A percentile compares a stretch with the other conserved stretches of the same genome.
Conservation (phyloP, 148 eudicot species). For the Rhododendron molle region DNA sequence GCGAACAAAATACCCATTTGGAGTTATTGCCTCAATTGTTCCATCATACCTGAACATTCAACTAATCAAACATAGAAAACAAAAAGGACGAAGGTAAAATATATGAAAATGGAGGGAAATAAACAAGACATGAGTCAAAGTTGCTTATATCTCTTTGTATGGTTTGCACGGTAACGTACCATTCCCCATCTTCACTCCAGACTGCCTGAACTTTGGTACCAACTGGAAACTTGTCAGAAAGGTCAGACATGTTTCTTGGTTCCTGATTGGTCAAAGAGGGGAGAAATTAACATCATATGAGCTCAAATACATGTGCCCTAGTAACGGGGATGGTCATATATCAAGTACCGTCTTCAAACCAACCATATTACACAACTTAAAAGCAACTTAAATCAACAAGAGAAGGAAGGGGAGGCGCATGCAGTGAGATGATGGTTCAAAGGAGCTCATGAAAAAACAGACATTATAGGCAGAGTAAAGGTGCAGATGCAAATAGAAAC, state of each 20-base stretch:
- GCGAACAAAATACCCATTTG: slow-evolving; percentile 67
- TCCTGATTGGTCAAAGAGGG: slow-evolving; percentile 31
- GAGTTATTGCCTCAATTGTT: slow-evolving; percentile 62
- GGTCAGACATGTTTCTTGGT: slow-evolving; percentile 26
- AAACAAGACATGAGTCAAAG: slow-evolving; percentile 8
- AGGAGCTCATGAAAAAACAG: not conserved
- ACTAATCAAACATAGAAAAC: slow-evolving; percentile 50
- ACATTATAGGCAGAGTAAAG: not conserved
- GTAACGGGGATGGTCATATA: not conserved
- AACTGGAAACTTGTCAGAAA: slow-evolving; percentile 58
- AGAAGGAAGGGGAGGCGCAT: not conserved
- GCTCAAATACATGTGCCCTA: not conserved
- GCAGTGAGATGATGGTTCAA: not conserved
- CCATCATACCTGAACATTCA: slow-evolving; percentile 85
- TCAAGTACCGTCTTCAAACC: not conserved
- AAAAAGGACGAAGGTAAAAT: slow-evolving; percentile 21
- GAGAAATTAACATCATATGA: slow-evolving; percentile 3
- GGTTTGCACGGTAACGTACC: slow-evolving; percentile 38
- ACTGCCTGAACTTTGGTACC: slow-evolving; percentile 93
- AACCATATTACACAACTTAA: not conserved
- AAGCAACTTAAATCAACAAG: not conserved
- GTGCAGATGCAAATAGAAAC: slow-evolving; percentile 1
- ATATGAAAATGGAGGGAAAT: slow-evolving; percentile 19
- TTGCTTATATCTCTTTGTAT: not conserved
- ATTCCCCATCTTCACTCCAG: slow-evolving; percentile 97